Evolutionary conservation across 1,284 basidiomycete species (phyloP), one percentile per base, ranked within the genome.

Genomic region (Cryptococcus floricola): DNA sequence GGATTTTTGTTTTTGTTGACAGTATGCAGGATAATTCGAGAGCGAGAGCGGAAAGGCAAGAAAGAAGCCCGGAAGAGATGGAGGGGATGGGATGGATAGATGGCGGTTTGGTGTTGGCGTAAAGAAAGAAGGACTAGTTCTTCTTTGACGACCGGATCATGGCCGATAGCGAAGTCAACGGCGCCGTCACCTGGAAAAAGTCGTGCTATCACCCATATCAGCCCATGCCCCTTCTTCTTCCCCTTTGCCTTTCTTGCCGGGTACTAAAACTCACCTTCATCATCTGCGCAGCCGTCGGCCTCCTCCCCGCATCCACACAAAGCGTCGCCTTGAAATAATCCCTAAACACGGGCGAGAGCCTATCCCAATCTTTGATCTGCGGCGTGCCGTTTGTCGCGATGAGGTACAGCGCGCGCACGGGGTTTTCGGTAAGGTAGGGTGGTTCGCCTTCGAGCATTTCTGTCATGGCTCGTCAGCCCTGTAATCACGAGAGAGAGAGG

Each of bases 381-480:
- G 95, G 95, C 48, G 94, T 98, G n/a, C 95, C 94, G 70, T 97
- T 98, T 19, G 93, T 98, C 5, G 93, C 94, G 69, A 98, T 98
- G 50, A 98, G 83, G 75, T 98, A 98, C 41, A 98, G 80, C 6
- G 92, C 93, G 72, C 95, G 89, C 47, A 98, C 81, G 2, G 94
- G 94, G 79, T 96, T 96, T 79, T 98, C 93, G 77, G 96, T 95
- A 45, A 97, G 82, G 71, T 98, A 98, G 31, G 95, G 95, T 2
- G 95, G 96, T 77, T 98, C 95, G 59, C 96, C 95, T 77, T 98
- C 95, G 66, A 98, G 92, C 95, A 98, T 98, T 81, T 98, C 94
- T 91, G 75, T 27, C 54, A 41, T 48, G 42, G 50, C 57, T 52
- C 28, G 47, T 65, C 38, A 66, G 60, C 47, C 19, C 27, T 13